Percentiles rank a stretch among this genome's conserved stretches.
These are phyloP conservation scores for Jatropha curcas DNA, from an alignment of 345 rosid genomes.

Conservation along the genomic window DNA sequence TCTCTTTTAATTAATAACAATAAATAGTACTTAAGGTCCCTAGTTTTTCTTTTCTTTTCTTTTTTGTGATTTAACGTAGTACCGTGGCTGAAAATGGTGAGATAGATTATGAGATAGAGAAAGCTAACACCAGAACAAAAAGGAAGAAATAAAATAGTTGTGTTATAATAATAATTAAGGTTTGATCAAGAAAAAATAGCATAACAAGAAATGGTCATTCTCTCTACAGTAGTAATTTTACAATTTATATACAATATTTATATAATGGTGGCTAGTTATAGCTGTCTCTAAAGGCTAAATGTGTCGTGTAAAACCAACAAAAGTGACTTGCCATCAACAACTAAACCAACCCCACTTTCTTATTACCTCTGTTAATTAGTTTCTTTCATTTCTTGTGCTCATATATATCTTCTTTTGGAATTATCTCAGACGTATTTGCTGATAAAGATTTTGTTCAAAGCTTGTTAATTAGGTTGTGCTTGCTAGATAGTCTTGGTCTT, in stretches of 20 bases:
- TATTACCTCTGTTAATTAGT: slow-evolving; percentile 24
- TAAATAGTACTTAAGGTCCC: slow-evolving; percentile 22
- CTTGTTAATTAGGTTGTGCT: too few relatives aligned
- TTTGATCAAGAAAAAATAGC: slow-evolving; percentile 12
- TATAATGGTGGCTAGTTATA: neutral
- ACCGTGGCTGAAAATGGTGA: slow-evolving; percentile 33
- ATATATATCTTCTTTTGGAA: slow-evolving; percentile 48
- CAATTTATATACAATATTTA: neutral
- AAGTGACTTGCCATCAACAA: slow-evolving; percentile 73
- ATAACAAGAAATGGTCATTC: slow-evolving; percentile 39
- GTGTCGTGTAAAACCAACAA: slow-evolving; percentile 74
- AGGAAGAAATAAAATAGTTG: neutral
- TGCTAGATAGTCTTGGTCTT: too few relatives aligned
- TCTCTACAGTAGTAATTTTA: slow-evolving; percentile 23
- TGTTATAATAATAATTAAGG: too few relatives aligned
- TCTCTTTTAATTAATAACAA: slow-evolving; percentile 34
- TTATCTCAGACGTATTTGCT: slow-evolving; percentile 34
- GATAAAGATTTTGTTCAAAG: slow-evolving; percentile 20
- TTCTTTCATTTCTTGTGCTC: slow-evolving; percentile 12
- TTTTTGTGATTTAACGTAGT: slow-evolving; percentile 46
- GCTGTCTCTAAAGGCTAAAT: slow-evolving; percentile 21
- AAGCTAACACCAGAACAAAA: neutral
- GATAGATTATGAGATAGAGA: neutral
- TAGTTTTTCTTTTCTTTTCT: slow-evolving; percentile 16
- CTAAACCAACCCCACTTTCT: slow-evolving; percentile 58